Conservation (phyloP, 306 rosid genomes). For the Gastrolobium bilobum region DNA sequence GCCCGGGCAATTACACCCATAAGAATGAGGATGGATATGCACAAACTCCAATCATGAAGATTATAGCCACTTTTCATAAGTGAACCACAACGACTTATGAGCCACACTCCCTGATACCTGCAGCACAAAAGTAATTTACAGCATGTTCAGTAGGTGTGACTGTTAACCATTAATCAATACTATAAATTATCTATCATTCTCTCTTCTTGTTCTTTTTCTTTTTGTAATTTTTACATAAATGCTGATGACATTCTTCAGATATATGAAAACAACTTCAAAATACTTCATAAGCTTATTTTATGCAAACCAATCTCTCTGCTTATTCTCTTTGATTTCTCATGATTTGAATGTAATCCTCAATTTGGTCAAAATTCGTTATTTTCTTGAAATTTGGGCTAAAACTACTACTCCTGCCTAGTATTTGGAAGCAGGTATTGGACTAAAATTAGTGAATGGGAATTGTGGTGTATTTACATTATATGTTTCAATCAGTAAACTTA, state of each 20-base stretch:
- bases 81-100: constrained; percentile 81
- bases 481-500: neutral
- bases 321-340: no score
- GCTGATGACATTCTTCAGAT: neutral
- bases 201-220: neutral
- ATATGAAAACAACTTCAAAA: constrained; percentile 18
- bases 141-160: neutral
- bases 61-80: constrained; percentile 68
- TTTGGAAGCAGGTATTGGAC: neutral
- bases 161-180: neutral
- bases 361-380: neutral
- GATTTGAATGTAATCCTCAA: no score
- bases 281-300: neutral
- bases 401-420: neutral
- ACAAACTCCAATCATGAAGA: constrained; percentile 82
- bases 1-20: constrained; percentile 70
- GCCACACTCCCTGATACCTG: constrained; percentile 97
- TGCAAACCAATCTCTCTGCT: neutral
- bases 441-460: neutral
- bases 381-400: constrained; percentile 3
- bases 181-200: neutral
- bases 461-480: neutral
- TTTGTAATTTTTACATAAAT: neutral
- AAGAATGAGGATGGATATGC: constrained; percentile 66
- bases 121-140: constrained; percentile 25